phyloP scores from a whole-genome alignment of 2,329 filamentous ascomycete genomes.

The Didymella exigua region DNA sequence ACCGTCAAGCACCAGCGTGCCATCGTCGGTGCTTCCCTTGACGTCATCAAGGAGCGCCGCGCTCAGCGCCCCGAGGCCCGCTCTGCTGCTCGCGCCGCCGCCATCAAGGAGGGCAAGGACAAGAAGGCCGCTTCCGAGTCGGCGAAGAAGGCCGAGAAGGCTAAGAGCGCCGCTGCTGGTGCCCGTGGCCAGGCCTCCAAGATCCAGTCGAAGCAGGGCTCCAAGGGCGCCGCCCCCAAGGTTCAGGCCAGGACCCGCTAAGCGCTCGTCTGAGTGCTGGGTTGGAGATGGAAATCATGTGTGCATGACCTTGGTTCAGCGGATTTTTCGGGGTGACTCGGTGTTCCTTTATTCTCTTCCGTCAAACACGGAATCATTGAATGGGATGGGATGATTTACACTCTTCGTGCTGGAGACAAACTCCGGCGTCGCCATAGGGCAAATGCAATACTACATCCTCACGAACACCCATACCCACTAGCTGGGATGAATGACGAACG shows the following conservation, averaged over 20 bases:
- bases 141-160: slow-evolving; percentile 99
- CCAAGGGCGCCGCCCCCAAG: slow-evolving; percentile 88
- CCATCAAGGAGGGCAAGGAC: slow-evolving; percentile 98
- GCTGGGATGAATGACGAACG: not conserved
- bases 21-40: slow-evolving; percentile 98
- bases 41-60: slow-evolving; percentile 99
- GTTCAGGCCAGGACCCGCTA: slow-evolving; percentile 86
- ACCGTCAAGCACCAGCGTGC: slow-evolving; percentile 98
- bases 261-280: slow-evolving; percentile 41
- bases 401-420: slow-evolving; percentile 36
- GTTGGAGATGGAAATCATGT: slow-evolving; percentile 19
- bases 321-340: slow-evolving; percentile 38
- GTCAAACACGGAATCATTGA: slow-evolving; percentile 35
- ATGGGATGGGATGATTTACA: slow-evolving; percentile 40
- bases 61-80: slow-evolving; percentile 93
- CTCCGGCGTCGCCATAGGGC: slow-evolving; percentile 41
- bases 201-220: slow-evolving; percentile 95
- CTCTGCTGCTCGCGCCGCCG: slow-evolving; percentile 82
- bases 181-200: slow-evolving; percentile 78
- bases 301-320: slow-evolving; percentile 36
- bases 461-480: slow-evolving; percentile 22
- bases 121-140: slow-evolving; percentile 89
- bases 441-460: slow-evolving; percentile 46
- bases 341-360: slow-evolving; percentile 38
- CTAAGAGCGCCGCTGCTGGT: slow-evolving; percentile 78